Conservation (phyloP, 208 protist species). For the Leishmania gerbilli region DNA sequence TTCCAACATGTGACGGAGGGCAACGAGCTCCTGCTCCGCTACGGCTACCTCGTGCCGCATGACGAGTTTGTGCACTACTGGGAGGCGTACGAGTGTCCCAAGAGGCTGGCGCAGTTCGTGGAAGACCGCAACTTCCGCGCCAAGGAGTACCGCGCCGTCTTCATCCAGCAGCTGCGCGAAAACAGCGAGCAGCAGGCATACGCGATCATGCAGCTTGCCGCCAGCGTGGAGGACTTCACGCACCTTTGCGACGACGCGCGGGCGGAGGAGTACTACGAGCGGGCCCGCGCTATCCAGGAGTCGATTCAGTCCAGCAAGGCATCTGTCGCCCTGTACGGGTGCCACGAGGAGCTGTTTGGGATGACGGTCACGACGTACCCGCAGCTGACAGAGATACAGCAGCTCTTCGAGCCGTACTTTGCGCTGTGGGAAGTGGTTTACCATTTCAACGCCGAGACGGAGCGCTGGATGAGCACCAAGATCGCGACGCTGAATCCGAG, state of each 20-base stretch:
- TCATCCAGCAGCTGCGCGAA: conserved; percentile 90
- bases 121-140: conserved; percentile 91
- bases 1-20: conserved; percentile 79
- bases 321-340: conserved; percentile 83
- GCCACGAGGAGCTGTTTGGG: conserved; percentile 89
- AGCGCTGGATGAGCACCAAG: conserved; percentile 91
- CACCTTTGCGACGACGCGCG: conserved; percentile 84
- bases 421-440: conserved; percentile 91
- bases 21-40: conserved; percentile 86
- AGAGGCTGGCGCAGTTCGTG: conserved; percentile 86
- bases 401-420: conserved; percentile 90
- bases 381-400: conserved; percentile 86
- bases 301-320: conserved; percentile 73
- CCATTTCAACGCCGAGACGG: conserved; percentile 79
- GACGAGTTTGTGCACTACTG: conserved; percentile 87
- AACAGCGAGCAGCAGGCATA: conserved; percentile 84
- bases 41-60: conserved; percentile 71
- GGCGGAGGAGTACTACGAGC: conserved; percentile 90
- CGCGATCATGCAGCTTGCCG: conserved; percentile 80
- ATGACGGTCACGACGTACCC: conserved; percentile 86
- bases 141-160: conserved; percentile 91
- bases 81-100: conserved; percentile 90
- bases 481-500: conserved; percentile 80
- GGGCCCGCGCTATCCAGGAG: conserved; percentile 70
- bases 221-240: conserved; percentile 85